These are phyloP conservation scores for Wickerhamomyces strasburgensis DNA, from an alignment of 805 yeast genomes.

Conservation along the genomic window DNA sequence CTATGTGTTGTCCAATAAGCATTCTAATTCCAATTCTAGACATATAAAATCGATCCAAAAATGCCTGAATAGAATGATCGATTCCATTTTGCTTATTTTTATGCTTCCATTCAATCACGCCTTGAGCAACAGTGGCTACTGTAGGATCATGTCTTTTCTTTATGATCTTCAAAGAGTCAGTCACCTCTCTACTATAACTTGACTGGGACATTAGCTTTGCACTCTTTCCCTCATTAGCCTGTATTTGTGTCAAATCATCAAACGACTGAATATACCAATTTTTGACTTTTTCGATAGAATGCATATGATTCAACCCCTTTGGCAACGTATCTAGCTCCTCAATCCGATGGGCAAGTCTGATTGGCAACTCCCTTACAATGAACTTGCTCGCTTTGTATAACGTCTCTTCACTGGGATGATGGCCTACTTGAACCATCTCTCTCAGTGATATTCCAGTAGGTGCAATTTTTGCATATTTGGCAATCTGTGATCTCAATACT, in stretches of 20 bases:
- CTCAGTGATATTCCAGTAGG: conserved; percentile 81
- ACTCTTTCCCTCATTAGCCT: conserved; percentile 10
- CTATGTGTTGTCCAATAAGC: conserved; percentile 92
- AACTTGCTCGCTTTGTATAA: conserved; percentile 80
- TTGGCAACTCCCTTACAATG: conserved; percentile 81
- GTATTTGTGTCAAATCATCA: conserved; percentile 65
- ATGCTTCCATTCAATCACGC: conserved; percentile 85
- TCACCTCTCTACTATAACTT: conserved; percentile 63
- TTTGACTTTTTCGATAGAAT: conserved; percentile 68
- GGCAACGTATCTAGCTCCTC: conserved; percentile 81
- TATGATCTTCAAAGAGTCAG: conserved; percentile 61
- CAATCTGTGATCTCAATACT: conserved; percentile 22
- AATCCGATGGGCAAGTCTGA: conserved; percentile 79
- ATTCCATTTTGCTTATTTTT: conserved; percentile 43
- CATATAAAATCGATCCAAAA: conserved; percentile 84
- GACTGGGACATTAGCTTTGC: conserved; percentile 52
- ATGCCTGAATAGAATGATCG: conserved; percentile 71
- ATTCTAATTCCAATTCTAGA: conserved; percentile 87
- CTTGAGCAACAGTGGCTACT: conserved; percentile 87
- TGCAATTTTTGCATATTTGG: conserved; percentile 58
- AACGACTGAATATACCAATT: conserved; percentile 92
- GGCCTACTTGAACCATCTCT: conserved; percentile 91
- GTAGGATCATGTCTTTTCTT: conserved; percentile 89
- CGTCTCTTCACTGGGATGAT: conserved; percentile 70
- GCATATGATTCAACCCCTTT: conserved; percentile 64